Base-by-base conservation (phyloP, 805 yeast genomes). In the Pichia ethanolica region DNA sequence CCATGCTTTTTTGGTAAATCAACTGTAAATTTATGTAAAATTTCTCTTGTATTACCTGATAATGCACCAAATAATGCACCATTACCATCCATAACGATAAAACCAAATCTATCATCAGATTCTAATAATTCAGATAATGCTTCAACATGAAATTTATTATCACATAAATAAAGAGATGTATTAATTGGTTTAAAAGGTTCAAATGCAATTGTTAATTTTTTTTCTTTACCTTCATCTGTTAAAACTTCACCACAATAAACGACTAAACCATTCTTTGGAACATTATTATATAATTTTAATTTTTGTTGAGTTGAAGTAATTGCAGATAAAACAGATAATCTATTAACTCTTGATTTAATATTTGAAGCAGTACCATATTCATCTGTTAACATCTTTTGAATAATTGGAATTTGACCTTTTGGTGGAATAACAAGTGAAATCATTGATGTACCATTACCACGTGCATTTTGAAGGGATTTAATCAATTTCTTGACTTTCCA, bases 381-480 rank as follows among this genome's bases (percentile, higher is more conserved):
- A 72, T 93, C 98, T 5, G 97, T 88, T 70, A 93, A 78, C 90
- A 88, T 86, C 71, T 87, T 90, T 65, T 84, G 89, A 51, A 78
- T 79, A 62, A 88, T 78, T 11, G 98, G 77, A 62, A 93, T 85
- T 71, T 93, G 99, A 52, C 95, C 91, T 67, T 81, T 83, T 60
- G 99, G 99, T 40, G 99, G 97, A 56, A 90, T 88, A 60, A 93
- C 87, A 66, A 93, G 76, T 30, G 97, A 89, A 65, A 93, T 93
- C 98, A 93, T 93, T 27, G 99, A 93, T 43, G 99, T 93, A 70
- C 99, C 99, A 68, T 91, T 93, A 69, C 99, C 99, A 69, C 97
- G 81, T 47, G 98, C 98, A 61, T 72, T 73, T 67, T 93, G 93
- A 59, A 93, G 78, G 53, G 85, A 80, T 71, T 86, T 86, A 77